Percentiles rank a stretch among this genome's conserved stretches.
Evolutionary conservation across 169 alveolate species (phyloP).

Genomic region (Plasmodium gallinaceum): DNA sequence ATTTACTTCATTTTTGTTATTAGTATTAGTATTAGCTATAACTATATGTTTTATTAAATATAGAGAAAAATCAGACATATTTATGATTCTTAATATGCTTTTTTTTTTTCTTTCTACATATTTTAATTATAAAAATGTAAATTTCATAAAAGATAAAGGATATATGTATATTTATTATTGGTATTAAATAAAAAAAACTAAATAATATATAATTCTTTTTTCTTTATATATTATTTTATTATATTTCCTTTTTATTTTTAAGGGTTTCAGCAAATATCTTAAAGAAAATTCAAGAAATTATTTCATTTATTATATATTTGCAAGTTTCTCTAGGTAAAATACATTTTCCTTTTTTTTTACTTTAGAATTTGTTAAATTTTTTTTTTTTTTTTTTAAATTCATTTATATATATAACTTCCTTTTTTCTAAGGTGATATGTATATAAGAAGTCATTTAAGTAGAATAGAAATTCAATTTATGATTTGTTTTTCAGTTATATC

Average conservation of each 20-base stretch:
- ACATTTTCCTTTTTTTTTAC: background rate
- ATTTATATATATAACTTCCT: background rate
- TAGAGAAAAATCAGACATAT: conserved; percentile 45
- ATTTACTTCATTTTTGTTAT: conserved; percentile 10
- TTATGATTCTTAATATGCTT: conserved; percentile 60
- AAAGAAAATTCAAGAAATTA: conserved; percentile 61
- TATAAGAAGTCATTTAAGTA: conserved; percentile 59
- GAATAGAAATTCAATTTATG: conserved; percentile 72
- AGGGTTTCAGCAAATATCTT: conserved; percentile 69
- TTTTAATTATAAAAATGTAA: conserved; percentile 61
- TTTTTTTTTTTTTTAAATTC: conserved; percentile 3
- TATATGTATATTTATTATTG: conserved; percentile 64
- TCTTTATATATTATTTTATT: background rate
- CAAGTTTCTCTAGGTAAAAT: conserved; percentile 66
- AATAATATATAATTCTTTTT: background rate
- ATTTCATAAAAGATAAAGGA: conserved; percentile 43
- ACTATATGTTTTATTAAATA: conserved; percentile 39
- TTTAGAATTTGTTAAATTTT: background rate
- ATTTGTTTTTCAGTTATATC: conserved; percentile 72
- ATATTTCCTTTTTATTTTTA: background rate
- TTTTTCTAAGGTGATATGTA: conserved; percentile 51
- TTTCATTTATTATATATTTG: conserved; percentile 65
- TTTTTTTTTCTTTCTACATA: conserved; percentile 64
- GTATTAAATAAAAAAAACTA: background rate
- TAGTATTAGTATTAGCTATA: conserved; percentile 10